Percentiles rank a stretch among this genome's conserved stretches.
Conservation (phyloP, 345 rosid genomes). For the Garcia nutans region DNA sequence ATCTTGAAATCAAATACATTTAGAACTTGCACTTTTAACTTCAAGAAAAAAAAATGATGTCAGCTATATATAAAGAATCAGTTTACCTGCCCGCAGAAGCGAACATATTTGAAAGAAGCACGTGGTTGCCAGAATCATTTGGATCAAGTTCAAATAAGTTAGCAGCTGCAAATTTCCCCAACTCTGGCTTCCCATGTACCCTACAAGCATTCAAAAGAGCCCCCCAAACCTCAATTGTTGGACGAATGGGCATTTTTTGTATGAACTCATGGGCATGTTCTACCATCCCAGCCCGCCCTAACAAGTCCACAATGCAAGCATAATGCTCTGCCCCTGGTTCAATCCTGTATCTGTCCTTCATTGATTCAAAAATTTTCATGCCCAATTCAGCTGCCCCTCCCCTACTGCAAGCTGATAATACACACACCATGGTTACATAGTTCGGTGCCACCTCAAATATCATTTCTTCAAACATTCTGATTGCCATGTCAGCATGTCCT, state of each 20-base stretch:
- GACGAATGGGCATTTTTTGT: slow-evolving; percentile 59
- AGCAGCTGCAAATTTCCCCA: slow-evolving; percentile 67
- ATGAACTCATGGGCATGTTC: slow-evolving; percentile 60
- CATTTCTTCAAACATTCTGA: slow-evolving; percentile 59
- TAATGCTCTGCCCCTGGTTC: slow-evolving; percentile 79
- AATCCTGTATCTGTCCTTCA: slow-evolving; percentile 52
- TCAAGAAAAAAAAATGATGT: slow-evolving; percentile 2
- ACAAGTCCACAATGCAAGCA: slow-evolving; percentile 78
- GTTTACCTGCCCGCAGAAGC: slow-evolving; percentile 72
- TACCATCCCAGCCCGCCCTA: slow-evolving; percentile 81
- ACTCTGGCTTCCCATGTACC: slow-evolving; percentile 57
- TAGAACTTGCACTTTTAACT: background rate
- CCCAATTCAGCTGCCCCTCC: slow-evolving; percentile 55
- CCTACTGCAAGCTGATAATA: slow-evolving; percentile 85
- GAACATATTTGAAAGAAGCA: slow-evolving; percentile 75
- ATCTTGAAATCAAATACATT: background rate
- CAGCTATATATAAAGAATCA: slow-evolving; percentile 1
- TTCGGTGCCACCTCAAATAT: slow-evolving; percentile 51
- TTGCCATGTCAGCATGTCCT: slow-evolving; percentile 59
- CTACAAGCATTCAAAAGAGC: slow-evolving; percentile 80
- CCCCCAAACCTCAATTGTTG: slow-evolving; percentile 80
- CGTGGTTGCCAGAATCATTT: slow-evolving; percentile 75
- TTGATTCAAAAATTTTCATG: slow-evolving; percentile 61
- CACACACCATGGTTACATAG: slow-evolving; percentile 64
- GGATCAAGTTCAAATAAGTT: slow-evolving; percentile 74